Evolutionary conservation across 768 basidiomycete genomes (phyloP).

Genomic region (Mycena olivaceomarginata): DNA sequence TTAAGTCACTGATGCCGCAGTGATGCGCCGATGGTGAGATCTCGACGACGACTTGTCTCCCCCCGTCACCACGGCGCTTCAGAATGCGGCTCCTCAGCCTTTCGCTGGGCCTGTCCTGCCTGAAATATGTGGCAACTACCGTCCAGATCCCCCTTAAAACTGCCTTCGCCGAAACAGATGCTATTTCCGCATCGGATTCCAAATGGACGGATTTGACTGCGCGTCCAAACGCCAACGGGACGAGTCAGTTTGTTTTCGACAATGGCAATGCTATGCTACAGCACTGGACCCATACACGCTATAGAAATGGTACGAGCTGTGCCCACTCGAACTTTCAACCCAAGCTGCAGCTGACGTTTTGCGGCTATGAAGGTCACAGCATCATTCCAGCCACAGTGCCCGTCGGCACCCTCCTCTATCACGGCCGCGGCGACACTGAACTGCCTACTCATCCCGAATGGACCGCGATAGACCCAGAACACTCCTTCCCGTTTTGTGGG

Average conservation of each 20-base stretch:
- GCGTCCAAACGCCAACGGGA: not conserved
- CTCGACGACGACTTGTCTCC: too few species aligned
- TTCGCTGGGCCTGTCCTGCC: too few species aligned
- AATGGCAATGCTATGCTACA: not conserved
- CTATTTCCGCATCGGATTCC: too few species aligned
- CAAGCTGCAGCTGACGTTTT: not conserved
- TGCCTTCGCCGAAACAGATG: too few species aligned
- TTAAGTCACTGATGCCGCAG: too few species aligned
- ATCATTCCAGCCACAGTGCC: constrained; percentile 47
- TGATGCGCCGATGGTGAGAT: too few species aligned
- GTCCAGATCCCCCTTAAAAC: too few species aligned
- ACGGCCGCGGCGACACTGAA: constrained; percentile 39
- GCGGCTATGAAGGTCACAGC: constrained; percentile 38
- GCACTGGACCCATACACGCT: not conserved
- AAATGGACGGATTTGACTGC: not conserved
- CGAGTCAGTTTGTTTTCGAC: not conserved
- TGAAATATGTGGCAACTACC: too few species aligned
- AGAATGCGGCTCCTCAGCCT: too few species aligned
- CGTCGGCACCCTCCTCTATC: constrained; percentile 49
- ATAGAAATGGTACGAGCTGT: not conserved
- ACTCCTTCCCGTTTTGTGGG: constrained; percentile 37
- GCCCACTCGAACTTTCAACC: not conserved
- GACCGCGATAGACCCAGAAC: constrained; percentile 49
- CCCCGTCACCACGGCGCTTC: too few species aligned
- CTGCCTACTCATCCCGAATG: constrained; percentile 45